Evolutionary conservation across 2,329 filamentous ascomycete genomes (phyloP), one percentile per base, ranked within the genome.

Genomic region (Acephala macrosclerotiorum): DNA sequence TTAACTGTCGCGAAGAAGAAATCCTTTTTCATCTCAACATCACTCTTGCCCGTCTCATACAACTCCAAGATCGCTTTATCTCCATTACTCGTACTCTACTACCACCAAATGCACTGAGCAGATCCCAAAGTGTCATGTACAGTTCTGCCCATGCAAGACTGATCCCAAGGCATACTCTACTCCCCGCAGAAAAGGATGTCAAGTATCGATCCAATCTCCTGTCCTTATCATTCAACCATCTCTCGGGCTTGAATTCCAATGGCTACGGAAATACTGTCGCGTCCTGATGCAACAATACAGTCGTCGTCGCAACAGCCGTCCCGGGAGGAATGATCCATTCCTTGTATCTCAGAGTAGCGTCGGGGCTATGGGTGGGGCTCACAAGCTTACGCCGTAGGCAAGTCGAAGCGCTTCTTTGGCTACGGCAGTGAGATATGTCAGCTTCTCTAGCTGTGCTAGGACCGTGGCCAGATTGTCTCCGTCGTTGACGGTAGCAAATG

Each of bases 181-280:
- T 74, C 0, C 80, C 82, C 53, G 77, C 80, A 7, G 77, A 79
- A 66, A 83, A 83, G 0, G 79, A 58, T n/a, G 81, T 72, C 61
- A 82, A 76, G 51, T 74, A 77, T 25, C 74, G 75, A 36, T 81
- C 78, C 1, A 81, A 63, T 11, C 35, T 45, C 29, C 42, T 29
- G 0, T 38, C 20, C 14, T 57, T 57, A 64, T 49, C 49, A 3
- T 56, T 51, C 14, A 64, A 11, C 62, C 62, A 64, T 14, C 62
- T 45, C 36, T 64, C 62, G 14, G 62, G 62, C 29, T 49, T 64
- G 20, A 64, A 64, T 7, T 33, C 47, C 14, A 42, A 42, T 11
- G 62, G 76, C 6, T 82, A 72, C 0, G 79, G 72, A 61, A 76
- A 79, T 25, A 78, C 65, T 66, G 68, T 80, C 76, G 67, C 81